Evolutionary conservation across 768 basidiomycete genomes (phyloP).

Genomic region (Pleurotus sapidus): DNA sequence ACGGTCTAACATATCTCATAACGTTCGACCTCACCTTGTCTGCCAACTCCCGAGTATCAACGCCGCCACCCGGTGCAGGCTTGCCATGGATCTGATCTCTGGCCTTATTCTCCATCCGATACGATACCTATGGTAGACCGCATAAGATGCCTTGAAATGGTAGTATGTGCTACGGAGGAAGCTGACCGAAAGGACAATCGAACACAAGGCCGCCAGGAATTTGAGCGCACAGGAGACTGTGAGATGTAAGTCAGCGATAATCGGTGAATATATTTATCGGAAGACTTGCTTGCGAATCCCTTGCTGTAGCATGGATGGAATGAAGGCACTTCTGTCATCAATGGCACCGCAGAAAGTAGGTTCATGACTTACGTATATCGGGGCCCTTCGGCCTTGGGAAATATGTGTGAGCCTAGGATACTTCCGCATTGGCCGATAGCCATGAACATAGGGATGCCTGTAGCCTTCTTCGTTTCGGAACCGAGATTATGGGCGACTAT

Average conservation of each 20-base stretch:
- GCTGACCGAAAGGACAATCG: constrained; percentile 48
- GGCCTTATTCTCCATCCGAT: constrained; percentile 56
- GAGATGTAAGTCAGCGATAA: neutral
- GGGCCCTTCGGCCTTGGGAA: constrained; percentile 62
- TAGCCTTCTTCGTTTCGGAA: constrained; percentile 74
- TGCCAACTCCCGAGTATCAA: constrained; percentile 64
- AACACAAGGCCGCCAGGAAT: constrained; percentile 53
- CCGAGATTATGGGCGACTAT: constrained; percentile 72
- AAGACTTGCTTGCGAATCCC: constrained; percentile 50
- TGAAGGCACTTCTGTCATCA: neutral
- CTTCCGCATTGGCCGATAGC: constrained; percentile 79
- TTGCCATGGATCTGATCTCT: constrained; percentile 54
- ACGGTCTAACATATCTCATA: neutral
- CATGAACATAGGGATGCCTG: constrained; percentile 78
- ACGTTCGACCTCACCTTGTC: constrained; percentile 48
- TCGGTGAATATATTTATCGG: neutral
- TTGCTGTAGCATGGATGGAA: constrained; percentile 30
- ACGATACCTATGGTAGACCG: constrained; percentile 46
- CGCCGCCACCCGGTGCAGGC: constrained; percentile 40
- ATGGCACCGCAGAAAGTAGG: neutral
- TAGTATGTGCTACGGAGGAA: neutral
- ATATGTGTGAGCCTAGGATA: constrained; percentile 72
- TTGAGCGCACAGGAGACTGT: constrained; percentile 50
- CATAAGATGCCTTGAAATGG: neutral
- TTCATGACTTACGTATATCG: constrained; percentile 50